Base-by-base conservation (phyloP, 164 flowering plant species). In the Aristolochia californica region DNA sequence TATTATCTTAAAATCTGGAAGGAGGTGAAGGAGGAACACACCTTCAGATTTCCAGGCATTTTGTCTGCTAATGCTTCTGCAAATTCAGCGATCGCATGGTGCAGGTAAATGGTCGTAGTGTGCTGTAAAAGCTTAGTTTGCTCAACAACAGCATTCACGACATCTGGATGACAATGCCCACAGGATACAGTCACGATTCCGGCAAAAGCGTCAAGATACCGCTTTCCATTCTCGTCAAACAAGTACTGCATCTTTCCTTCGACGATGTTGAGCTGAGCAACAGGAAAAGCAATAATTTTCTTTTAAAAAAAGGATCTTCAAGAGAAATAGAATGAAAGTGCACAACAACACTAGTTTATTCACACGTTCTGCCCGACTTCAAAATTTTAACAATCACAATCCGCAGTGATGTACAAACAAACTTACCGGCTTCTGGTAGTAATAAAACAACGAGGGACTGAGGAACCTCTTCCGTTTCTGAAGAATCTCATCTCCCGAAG, bases 1-100 rank as follows among this genome's bases (percentile, higher is more conserved):
- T 22, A 34, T 15, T 21, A 48, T 21, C 2, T 26, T 24, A 59
- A 50, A 13, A 13, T 52, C 14, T 3, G 15, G 28, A 17, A 57
- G 24, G 28, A 56, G 0, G 5, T 1, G 40, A 27, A 47, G 26
- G 47, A 55, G 48, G 16, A 20, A 17, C 5, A 1, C 44, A 91
- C 99, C 97, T 93, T 93, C 0, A 93, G 80, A 66, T 89, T 80
- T 63, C 97, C 96, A 1, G 99, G 96, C 99, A 93, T 93, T 75
- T 89, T 93, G 11, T 88, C 75, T 12, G 96, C 99, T 40, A 93
- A 70, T 15, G 85, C 97, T 75, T 93, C 99, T 5, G 97, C 99
- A 70, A 76, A 93, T 72, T 93, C 99, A 55, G 75, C 95, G 9
- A 93, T 89, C 1, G 88, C 90, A 72, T 93, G 99, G 74, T 93